Conservation (phyloP, 306 rosid genomes). For the Prunus dulcis region DNA sequence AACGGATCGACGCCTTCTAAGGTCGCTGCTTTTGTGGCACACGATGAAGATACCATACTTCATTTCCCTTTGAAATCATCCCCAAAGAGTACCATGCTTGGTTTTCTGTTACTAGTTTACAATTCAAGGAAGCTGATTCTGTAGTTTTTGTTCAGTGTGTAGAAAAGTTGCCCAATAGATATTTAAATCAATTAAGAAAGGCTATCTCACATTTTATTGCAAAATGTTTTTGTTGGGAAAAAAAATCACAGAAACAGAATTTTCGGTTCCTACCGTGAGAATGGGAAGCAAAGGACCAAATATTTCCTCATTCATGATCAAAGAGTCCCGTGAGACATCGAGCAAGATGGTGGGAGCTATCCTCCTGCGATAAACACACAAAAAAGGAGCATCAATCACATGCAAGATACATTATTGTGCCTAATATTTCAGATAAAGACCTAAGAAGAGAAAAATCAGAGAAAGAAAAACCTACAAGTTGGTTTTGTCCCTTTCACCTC, state of each 20-base stretch:
- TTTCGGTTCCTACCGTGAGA: conserved; percentile 55
- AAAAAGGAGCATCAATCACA: conserved; percentile 11
- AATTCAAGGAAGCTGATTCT: not conserved
- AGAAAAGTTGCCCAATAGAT: not conserved
- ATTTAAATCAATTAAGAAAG: not conserved
- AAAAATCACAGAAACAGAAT: not conserved
- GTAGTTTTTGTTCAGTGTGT: not conserved
- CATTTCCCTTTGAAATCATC: not conserved
- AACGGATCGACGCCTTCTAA: not conserved
- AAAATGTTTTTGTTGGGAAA: conserved; percentile 1
- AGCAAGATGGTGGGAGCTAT: conserved; percentile 88
- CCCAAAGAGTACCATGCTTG: not conserved
- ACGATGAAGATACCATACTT: too few relatives aligned
- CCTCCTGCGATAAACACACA: conserved; percentile 48
- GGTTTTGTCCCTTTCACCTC: conserved; percentile 75
- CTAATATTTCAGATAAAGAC: not conserved
- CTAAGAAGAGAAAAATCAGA: conserved; percentile 10
- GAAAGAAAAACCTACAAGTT: conserved; percentile 58
- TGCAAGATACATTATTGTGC: conserved; percentile 10
- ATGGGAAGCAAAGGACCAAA: conserved; percentile 98
- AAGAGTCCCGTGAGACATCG: conserved; percentile 74
- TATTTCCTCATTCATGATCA: conserved; percentile 86
- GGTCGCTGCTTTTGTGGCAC: not conserved
- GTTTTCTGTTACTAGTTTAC: not conserved
- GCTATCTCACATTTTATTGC: not conserved